Conservation (phyloP, 257 asterid genomes). For the Vinca minor region DNA sequence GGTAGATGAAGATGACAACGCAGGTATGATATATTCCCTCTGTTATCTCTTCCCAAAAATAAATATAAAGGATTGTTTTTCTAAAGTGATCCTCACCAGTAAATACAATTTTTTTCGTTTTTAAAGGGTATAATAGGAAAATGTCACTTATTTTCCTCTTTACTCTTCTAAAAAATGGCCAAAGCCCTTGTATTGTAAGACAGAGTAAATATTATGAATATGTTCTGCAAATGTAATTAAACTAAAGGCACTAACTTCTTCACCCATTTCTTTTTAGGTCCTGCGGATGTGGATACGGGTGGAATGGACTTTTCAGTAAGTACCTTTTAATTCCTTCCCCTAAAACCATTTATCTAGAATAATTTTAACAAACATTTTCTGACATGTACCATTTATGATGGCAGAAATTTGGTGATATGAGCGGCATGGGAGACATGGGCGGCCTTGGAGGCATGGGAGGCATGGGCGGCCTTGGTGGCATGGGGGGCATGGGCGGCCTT, state of each 20-base stretch:
- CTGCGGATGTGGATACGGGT: slow-evolving; percentile 69
- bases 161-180: too few relatives aligned
- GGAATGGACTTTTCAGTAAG: slow-evolving; percentile 95
- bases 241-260: not conserved
- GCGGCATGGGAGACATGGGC: slow-evolving; percentile 27
- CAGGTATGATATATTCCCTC: slow-evolving; percentile 32
- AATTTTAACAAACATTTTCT: not conserved
- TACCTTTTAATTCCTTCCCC: not conserved
- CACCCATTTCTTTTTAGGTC: slow-evolving; percentile 40
- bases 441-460: slow-evolving; percentile 20
- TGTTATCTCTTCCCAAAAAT: too few relatives aligned
- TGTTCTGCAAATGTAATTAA: slow-evolving; percentile 3
- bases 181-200: too few relatives aligned
- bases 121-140: too few relatives aligned
- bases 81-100: too few relatives aligned
- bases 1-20: slow-evolving; percentile 87
- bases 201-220: too few relatives aligned
- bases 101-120: too few relatives aligned
- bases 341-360: not conserved
- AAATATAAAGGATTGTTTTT: too few relatives aligned
- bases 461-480: slow-evolving; percentile 38
- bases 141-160: too few relatives aligned
- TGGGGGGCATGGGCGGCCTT: slow-evolving; percentile 25
- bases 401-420: slow-evolving; percentile 77
- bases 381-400: not conserved